Evolutionary conservation across 768 basidiomycete genomes (phyloP).

Genomic region (Clathrus columnatus): DNA sequence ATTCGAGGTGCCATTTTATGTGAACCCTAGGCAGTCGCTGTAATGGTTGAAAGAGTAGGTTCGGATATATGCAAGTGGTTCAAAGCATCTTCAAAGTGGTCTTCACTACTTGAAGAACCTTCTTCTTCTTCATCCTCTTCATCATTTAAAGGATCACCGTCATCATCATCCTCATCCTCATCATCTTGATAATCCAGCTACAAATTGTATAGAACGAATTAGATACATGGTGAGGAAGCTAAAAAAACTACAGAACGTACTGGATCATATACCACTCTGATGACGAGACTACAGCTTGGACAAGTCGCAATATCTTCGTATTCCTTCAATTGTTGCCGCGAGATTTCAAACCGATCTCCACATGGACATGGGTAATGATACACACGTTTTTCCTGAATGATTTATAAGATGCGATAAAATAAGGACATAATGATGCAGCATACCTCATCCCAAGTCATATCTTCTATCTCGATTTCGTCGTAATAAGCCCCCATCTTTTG

Average conservation of each 20-base stretch:
- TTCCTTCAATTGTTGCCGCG: slow-evolving; percentile 70
- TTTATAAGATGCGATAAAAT: not conserved
- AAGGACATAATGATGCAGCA: not conserved
- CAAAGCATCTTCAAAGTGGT: slow-evolving; percentile 56
- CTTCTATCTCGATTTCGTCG: slow-evolving; percentile 96
- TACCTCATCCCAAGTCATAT: slow-evolving; percentile 79
- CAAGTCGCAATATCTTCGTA: slow-evolving; percentile 94
- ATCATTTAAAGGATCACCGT: slow-evolving; percentile 13
- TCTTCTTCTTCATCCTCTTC: slow-evolving; percentile 23
- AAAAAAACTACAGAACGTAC: slow-evolving; percentile 39
- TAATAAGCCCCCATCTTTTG: slow-evolving; percentile 75
- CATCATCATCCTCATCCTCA: slow-evolving; percentile 41
- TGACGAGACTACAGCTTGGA: slow-evolving; percentile 90
- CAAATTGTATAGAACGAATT: slow-evolving; percentile 7
- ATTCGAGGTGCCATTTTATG: too few relatives aligned
- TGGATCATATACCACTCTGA: slow-evolving; percentile 90
- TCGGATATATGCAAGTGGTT: slow-evolving; percentile 49
- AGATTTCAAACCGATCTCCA: slow-evolving; percentile 96
- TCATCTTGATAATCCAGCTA: slow-evolving; percentile 85
- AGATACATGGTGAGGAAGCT: not conserved
- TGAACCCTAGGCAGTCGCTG: not conserved
- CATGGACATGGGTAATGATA: slow-evolving; percentile 98
- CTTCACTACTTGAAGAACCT: slow-evolving; percentile 24
- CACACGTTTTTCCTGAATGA: slow-evolving; percentile 46
- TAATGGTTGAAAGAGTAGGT: not conserved